These are phyloP conservation scores for Metarhizium brunneum DNA, from an alignment of 2,329 filamentous ascomycete species.

Conservation along the genomic window DNA sequence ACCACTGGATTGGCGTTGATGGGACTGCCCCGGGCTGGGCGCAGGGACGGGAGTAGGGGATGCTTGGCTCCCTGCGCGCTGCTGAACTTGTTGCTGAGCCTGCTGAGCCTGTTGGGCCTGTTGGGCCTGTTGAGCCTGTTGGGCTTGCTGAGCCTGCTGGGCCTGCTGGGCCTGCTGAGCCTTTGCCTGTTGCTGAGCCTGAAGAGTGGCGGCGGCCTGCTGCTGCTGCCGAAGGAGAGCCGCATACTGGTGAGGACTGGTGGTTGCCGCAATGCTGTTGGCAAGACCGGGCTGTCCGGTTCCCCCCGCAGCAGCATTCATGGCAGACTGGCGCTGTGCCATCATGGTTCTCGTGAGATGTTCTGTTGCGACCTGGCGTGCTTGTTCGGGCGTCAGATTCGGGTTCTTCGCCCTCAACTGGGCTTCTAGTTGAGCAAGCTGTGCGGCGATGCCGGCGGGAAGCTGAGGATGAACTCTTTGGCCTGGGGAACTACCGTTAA, in stretches of 20 bases:
- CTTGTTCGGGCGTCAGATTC: conserved; percentile 37
- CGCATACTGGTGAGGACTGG: conserved; percentile 50
- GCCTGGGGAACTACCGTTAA: conserved; percentile 33
- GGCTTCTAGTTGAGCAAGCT: conserved; percentile 43
- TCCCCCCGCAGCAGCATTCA: conserved; percentile 45
- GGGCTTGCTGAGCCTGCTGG: conserved; percentile 3
- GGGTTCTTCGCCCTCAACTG: conserved; percentile 43
- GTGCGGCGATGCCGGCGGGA: conserved; percentile 36
- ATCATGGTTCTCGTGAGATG: conserved; percentile 38
- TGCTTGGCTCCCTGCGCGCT: conserved; percentile 17
- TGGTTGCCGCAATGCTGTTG: conserved; percentile 37
- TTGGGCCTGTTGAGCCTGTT: too few species aligned
- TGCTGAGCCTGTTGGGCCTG: too few species aligned
- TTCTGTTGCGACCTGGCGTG: conserved; percentile 42
- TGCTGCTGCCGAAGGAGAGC: conserved; percentile 49
- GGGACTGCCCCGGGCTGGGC: conserved; percentile 13
- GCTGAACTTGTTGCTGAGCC: conserved; percentile 11
- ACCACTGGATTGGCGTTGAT: conserved; percentile 27
- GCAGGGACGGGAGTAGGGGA: conserved; percentile 12
- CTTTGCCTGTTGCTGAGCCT: conserved; percentile 20
- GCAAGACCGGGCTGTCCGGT: conserved; percentile 37
- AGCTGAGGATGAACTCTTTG: conserved; percentile 32
- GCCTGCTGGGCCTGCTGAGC: conserved; percentile 17
- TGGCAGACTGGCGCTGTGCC: conserved; percentile 40
- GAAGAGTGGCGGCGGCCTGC: conserved; percentile 30